These are phyloP conservation scores for Fusarium napiforme DNA, from an alignment of 2,329 filamentous ascomycete genomes.

Conservation along the genomic window DNA sequence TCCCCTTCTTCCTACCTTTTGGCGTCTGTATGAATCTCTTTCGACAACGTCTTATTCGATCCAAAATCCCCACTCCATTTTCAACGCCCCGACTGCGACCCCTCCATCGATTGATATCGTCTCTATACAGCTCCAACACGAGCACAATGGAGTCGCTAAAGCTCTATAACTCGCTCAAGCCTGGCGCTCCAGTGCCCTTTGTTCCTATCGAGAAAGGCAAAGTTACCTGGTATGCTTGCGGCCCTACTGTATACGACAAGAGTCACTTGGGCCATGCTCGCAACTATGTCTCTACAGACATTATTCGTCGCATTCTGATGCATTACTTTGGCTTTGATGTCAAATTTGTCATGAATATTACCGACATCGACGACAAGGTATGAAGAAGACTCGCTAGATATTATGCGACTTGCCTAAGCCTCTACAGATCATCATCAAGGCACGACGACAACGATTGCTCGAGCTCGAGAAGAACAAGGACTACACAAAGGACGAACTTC, in stretches of 20 bases:
- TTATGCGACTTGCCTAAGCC: slow-evolving; percentile 30
- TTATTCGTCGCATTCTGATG: slow-evolving; percentile 82
- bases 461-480: slow-evolving; percentile 80
- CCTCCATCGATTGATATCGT: slow-evolving; percentile 49
- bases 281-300: slow-evolving; percentile 92
- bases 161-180: slow-evolving; percentile 82
- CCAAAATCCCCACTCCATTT: slow-evolving; percentile 44
- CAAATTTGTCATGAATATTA: slow-evolving; percentile 93
- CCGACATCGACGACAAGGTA: slow-evolving; percentile 82
- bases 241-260: slow-evolving; percentile 87
- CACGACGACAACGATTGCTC: slow-evolving; percentile 83
- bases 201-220: slow-evolving; percentile 76
- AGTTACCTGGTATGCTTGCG: slow-evolving; percentile 89
- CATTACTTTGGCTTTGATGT: slow-evolving; percentile 87
- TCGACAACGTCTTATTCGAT: slow-evolving; percentile 45
- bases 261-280: slow-evolving; percentile 84
- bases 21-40: slow-evolving; percentile 52
- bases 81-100: slow-evolving; percentile 36
- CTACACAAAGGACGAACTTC: slow-evolving; percentile 59
- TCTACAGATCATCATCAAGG: slow-evolving; percentile 66
- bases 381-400: background rate
- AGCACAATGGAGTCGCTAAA: slow-evolving; percentile 68
- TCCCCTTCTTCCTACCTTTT: slow-evolving; percentile 20
- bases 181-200: slow-evolving; percentile 78
- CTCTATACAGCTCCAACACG: slow-evolving; percentile 38